These are phyloP conservation scores for Phytophthora pluvialis DNA, from an alignment of 352 stramenopile species.

Conservation along the genomic window DNA sequence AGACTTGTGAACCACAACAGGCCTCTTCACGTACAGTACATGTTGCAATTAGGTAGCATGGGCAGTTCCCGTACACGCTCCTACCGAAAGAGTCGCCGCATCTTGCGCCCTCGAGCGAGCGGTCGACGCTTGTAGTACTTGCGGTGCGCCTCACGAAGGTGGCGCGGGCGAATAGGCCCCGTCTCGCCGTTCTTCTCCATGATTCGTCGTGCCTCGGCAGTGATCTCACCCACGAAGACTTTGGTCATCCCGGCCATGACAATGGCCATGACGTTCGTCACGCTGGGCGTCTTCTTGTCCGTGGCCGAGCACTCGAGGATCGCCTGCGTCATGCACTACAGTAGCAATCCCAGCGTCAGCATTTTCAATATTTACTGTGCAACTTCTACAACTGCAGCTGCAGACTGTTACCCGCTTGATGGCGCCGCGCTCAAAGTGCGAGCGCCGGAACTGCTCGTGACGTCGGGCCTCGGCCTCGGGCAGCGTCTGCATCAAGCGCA, in stretches of 20 bases:
- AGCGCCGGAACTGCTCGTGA: constrained; percentile 84
- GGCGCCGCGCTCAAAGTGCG: constrained; percentile 83
- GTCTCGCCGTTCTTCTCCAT: constrained; percentile 85
- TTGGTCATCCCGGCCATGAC: constrained; percentile 91
- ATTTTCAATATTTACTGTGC: background rate
- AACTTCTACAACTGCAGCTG: background rate
- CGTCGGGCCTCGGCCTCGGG: constrained; percentile 67
- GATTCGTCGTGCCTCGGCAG: constrained; percentile 76
- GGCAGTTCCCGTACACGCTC: background rate
- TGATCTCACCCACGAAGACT: constrained; percentile 82
- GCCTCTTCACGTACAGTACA: background rate
- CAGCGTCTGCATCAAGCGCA: constrained; percentile 76
- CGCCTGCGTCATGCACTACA: constrained; percentile 79
- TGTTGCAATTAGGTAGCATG: background rate
- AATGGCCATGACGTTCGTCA: constrained; percentile 89
- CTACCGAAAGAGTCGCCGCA: constrained; percentile 63
- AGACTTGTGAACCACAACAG: constrained; percentile 38
- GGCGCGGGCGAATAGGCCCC: constrained; percentile 73
- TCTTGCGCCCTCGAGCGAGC: constrained; percentile 61
- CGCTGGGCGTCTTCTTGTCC: constrained; percentile 60
- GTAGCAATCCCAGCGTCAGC: constrained; percentile 4
- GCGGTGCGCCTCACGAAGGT: constrained; percentile 79
- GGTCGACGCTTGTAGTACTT: constrained; percentile 87
- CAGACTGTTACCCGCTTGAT: constrained; percentile 68
- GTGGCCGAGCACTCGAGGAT: constrained; percentile 68